Evolutionary conservation across 371 early-diverging fungal species (phyloP), one percentile per base, ranked within the genome.

Genomic region (Rhizopus stolonifer): DNA sequence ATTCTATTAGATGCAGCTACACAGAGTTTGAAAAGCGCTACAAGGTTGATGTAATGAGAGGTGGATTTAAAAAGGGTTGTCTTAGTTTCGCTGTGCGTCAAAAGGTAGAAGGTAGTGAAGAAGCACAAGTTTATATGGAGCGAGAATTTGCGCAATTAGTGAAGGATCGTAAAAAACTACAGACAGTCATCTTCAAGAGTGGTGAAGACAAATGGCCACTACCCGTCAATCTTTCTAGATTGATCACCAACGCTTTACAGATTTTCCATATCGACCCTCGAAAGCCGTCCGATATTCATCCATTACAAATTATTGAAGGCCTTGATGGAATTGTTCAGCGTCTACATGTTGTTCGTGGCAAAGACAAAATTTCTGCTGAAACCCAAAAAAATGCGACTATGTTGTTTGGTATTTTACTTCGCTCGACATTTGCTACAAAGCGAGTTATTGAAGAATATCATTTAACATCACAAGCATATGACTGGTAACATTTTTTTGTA

Each of bases 351-450:
- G 90, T 97, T 0, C 91, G 93, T 48, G 97, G 97, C 24, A 70
- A 70, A 21, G 98, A 98, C 60, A 79, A 82, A 45, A 83, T 96
- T 45, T 89, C 89, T 49, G 61, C 69, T 4, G 92, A 94, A 67
- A 95, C 93, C 0, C 96, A 98, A 74, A 67, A 65, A 36, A 96
- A 98, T 69, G 95, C 98, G 2, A 95, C 96, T 0, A 64, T 91
- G 25, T 70, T 97, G 52, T 95, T 95, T 86, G 85, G 88, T 58
- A 90, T 93, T 29, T 67, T 92, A 58, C 64, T 96, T 19, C 86
- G 96, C 24, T 91, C 93, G 8, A 85, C 85, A 3, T 76, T 98
- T 58, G 83, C 95, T 13, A 78, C 87, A 4, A 88, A 88, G 61
- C 81, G 92, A 51, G 92, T 97, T 2, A 79, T 97, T 38, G 93